Percentiles rank a stretch among this genome's conserved stretches.
phyloP scores from a whole-genome alignment of 1,284 basidiomycete species.

The Naganishia sp. region DNA sequence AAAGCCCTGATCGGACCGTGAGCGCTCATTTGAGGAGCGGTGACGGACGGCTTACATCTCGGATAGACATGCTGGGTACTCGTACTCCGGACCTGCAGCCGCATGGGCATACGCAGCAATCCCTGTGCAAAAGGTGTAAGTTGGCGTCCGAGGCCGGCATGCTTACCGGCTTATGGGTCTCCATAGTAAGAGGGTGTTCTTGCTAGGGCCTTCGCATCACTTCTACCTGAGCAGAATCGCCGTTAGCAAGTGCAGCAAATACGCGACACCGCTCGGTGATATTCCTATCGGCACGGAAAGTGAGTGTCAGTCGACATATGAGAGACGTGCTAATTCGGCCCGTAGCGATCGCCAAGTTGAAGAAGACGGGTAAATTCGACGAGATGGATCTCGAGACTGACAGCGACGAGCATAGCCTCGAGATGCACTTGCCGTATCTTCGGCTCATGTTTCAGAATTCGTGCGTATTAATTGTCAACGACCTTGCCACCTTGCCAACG shows the following conservation, averaged over 20 bases:
- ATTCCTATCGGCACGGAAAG: constrained; percentile 76
- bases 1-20: constrained; percentile 97
- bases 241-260: constrained; percentile 70
- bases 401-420: constrained; percentile 94
- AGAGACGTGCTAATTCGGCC: not conserved
- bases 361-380: constrained; percentile 68
- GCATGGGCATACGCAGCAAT: constrained; percentile 95
- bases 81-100: constrained; percentile 89
- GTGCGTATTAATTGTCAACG: constrained; percentile 33
- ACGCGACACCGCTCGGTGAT: constrained; percentile 83
- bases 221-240: constrained; percentile 85
- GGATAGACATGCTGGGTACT: constrained; percentile 88
- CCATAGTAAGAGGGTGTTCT: constrained; percentile 80
- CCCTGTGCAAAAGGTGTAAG: constrained; percentile 76
- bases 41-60: not conserved
- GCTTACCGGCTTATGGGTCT: not conserved
- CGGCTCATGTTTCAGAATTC: constrained; percentile 81
- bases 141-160: constrained; percentile 5
- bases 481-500: constrained; percentile 5
- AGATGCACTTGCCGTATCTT: constrained; percentile 96
- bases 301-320: constrained; percentile 53
- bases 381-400: constrained; percentile 70
- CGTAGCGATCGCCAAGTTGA: constrained; percentile 70
- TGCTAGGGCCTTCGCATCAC: constrained; percentile 95
- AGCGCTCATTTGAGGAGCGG: constrained; percentile 43